Evolutionary conservation across 164 flowering plant genomes (phyloP).

Genomic region (Magnolia kwangsiensis): DNA sequence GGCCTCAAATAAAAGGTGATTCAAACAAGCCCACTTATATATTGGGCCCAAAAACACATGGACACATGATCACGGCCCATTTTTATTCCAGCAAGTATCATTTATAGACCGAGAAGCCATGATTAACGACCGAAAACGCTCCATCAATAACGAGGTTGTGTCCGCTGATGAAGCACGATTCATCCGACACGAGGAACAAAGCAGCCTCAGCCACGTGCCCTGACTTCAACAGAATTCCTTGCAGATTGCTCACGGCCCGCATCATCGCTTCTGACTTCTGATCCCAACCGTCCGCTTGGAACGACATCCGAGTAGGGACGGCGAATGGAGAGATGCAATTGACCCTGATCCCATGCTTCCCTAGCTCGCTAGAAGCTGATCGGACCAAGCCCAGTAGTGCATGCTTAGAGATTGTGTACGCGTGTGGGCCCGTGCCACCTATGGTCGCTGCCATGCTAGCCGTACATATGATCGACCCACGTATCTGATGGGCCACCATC

Average conservation of each 20-base stretch:
- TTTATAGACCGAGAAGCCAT: not conserved
- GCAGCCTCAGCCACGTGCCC: conserved; percentile 67
- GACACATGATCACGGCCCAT: too few species aligned
- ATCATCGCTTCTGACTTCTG: conserved; percentile 38
- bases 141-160: conserved; percentile 71
- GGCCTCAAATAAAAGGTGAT: too few species aligned
- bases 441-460: conserved; percentile 15
- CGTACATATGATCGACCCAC: conserved; percentile 30
- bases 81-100: not conserved
- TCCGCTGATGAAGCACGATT: conserved; percentile 62
- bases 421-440: conserved; percentile 22
- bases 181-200: conserved; percentile 70
- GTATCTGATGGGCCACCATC: conserved; percentile 19
- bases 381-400: conserved; percentile 24
- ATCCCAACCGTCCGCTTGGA: conserved; percentile 26
- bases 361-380: conserved; percentile 20
- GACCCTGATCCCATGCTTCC: conserved; percentile 29
- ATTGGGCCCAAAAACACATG: too few species aligned
- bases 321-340: conserved; percentile 63
- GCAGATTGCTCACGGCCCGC: conserved; percentile 33
- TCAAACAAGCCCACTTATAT: too few species aligned
- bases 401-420: conserved; percentile 29
- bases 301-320: conserved; percentile 51
- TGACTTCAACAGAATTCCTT: conserved; percentile 53
- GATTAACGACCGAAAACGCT: conserved; percentile 30